Base-by-base conservation (phyloP, 345 rosid species). In the Aquilaria sinensis region DNA sequence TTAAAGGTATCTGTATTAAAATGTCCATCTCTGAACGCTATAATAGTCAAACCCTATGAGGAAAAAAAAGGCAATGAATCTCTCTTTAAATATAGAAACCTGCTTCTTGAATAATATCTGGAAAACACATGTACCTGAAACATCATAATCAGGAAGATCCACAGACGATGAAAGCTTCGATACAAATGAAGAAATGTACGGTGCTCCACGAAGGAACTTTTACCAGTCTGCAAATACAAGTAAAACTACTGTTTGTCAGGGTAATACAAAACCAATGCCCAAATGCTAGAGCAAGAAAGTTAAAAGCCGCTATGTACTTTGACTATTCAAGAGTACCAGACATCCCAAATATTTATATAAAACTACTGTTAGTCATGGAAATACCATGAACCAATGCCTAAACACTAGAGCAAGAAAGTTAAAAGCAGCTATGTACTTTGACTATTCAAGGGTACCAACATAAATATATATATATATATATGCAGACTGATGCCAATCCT, bases 161-260 rank as follows among this genome's bases (percentile, higher is more conserved):
- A 94, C 51, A 94, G 92, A 52, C 97, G 83, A 66, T 86, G 95
- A 60, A 94, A 94, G 70, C 99, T 94, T 61, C 96, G 82, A 72
- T 86, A 94, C 63, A 94, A 76, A 78, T 94, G 99, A 70, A 94
- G 91, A 79, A 88, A 94, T 59, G 97, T 82, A 61, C 99, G 90
- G 69, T 94, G 99, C 85, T 94, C 99, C 51, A 94, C 97, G 61
- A 94, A 94, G 61, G 93, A 74, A 79, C 96, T 85, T 80, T 94
- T 94, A 51, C 96, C 99, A 60, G 96, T 86, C 99, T 94, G 75
- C 64, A 37, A 72, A 70, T 23, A 56, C 41, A 41, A 58, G 63
- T 48, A 47, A 6, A 34, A 34, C 41, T 34, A 6, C 41, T 34
- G 41, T 6, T 34, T 3, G 41, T 34, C 41, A 34, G 3, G 41